These are phyloP conservation scores for Mycena capillaripes DNA, from an alignment of 768 basidiomycete genomes.

Conservation along the genomic window DNA sequence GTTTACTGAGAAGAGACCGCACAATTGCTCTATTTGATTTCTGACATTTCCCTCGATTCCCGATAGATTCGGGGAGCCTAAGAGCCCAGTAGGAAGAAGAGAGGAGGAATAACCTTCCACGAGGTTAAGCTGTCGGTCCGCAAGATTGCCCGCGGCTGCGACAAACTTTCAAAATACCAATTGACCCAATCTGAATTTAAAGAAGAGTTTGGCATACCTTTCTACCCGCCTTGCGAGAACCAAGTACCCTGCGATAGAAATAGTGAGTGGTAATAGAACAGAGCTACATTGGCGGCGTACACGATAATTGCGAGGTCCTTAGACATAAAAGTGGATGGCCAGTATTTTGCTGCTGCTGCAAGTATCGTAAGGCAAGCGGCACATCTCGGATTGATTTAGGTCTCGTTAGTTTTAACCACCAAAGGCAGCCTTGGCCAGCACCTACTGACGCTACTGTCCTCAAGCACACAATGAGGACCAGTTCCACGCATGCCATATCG, in stretches of 20 bases:
- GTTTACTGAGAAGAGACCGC: neutral
- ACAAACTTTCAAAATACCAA: too few species aligned
- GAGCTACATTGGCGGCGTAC: neutral
- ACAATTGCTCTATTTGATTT: neutral
- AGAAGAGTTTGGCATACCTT: neutral
- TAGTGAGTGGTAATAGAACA: neutral
- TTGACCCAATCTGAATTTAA: neutral
- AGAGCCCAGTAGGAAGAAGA: neutral
- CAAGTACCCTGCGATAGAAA: neutral
- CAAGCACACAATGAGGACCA: too few species aligned
- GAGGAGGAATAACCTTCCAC: neutral
- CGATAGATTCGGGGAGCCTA: too few species aligned
- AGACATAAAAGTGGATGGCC: too few species aligned
- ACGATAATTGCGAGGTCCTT: neutral
- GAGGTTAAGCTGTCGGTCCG: neutral
- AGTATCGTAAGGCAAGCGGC: too few species aligned
- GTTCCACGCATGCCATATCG: too few species aligned
- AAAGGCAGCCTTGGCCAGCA: too few species aligned
- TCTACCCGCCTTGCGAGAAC: neutral
- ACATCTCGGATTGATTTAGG: too few species aligned
- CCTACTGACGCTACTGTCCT: too few species aligned
- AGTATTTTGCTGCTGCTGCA: too few species aligned
- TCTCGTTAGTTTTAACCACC: too few species aligned
- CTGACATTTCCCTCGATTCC: neutral
- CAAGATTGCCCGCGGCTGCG: too few species aligned